Evolutionary conservation across 2,329 filamentous ascomycete species (phyloP), one percentile per base, ranked within the genome.

Genomic region (Fonsecaea multimorphosa): DNA sequence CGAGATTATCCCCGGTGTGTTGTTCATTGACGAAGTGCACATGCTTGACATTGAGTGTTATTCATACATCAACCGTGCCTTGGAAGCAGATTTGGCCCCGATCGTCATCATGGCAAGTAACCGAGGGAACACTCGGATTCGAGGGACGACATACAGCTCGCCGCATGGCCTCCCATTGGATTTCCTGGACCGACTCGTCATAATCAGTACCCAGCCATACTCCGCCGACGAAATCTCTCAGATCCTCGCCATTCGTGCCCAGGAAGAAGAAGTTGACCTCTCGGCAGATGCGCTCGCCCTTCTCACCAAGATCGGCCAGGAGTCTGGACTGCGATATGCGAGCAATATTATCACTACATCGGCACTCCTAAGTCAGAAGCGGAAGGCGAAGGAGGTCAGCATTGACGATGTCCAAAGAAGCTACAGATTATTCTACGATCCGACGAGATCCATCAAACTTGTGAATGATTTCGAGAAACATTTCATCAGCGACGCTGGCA

Each of bases 21-120:
- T 99, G 7, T 99, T 99, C 83, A 96, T 99, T 74, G 95, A 99
- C 75, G 95, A 99, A 82, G 94, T 99, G 4, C 95, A 99, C 84
- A 98, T 99, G 94, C 91, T 99, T 64, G 95, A 99, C 78, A 97
- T 98, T 70, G 95, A 99, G 80, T 98, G 94, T 83, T 99, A 97
- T 83, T 96, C 93, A 52, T 99, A 96, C 83, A 90, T 99, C 84
- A 99, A 99, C 83, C 91, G 95, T 59, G 95, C 95, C 0, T 85
- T 99, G 52, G 95, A 99, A 80, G 92, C 93, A 67, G 93, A 98
- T 74, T 86, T 99, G 34, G 93, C 95, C 1, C 95, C 95, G 44
- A 93, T 99, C 70, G 93, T 99, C 78, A 99, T 99, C 80, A 99
- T 99, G 95, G 95, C 95, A 61, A 96, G 91, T 84, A 99, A 99